phyloP scores from a whole-genome alignment of 176 grass and related monocot genomes.

The Calamus simplicifolius region DNA sequence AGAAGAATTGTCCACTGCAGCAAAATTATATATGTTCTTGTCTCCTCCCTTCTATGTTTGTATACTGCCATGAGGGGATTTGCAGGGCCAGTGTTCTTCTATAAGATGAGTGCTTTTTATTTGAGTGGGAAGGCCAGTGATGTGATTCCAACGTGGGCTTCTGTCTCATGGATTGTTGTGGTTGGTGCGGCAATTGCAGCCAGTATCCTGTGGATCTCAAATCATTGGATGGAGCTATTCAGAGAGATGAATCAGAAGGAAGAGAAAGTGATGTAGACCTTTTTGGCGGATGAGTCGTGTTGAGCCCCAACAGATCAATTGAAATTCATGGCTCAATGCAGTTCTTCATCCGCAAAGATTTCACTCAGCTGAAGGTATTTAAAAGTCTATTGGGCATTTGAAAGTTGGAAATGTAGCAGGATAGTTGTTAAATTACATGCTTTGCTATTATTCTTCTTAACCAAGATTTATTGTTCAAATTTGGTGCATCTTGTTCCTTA shows the following conservation, averaged over 20 bases:
- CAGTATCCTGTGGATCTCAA: constrained; percentile 92
- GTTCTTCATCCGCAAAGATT: too few relatives aligned
- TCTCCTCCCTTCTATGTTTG: constrained; percentile 77
- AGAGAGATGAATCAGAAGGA: constrained; percentile 34
- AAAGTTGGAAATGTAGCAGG: neutral
- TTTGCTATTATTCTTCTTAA: too few relatives aligned
- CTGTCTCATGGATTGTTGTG: constrained; percentile 74
- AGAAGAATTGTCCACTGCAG: constrained; percentile 42
- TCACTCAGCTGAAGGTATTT: neutral
- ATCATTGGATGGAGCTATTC: constrained; percentile 70
- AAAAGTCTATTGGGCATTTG: neutral
- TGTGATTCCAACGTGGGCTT: constrained; percentile 78
- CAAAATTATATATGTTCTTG: constrained; percentile 39
- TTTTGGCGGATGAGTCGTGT: too few relatives aligned
- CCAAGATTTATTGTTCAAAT: too few relatives aligned
- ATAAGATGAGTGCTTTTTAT: constrained; percentile 66
- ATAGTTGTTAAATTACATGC: neutral
- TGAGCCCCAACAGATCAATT: too few relatives aligned
- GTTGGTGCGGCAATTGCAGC: constrained; percentile 66
- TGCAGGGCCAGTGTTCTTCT: constrained; percentile 64
- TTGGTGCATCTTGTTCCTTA: too few relatives aligned
- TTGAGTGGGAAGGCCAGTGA: constrained; percentile 54
- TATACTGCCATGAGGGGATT: constrained; percentile 76
- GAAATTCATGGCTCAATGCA: too few relatives aligned
- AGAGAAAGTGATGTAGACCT: constrained; percentile 31